Evolutionary conservation across 805 yeast species (phyloP).

Genomic region (Monosporozyma aerobia): DNA sequence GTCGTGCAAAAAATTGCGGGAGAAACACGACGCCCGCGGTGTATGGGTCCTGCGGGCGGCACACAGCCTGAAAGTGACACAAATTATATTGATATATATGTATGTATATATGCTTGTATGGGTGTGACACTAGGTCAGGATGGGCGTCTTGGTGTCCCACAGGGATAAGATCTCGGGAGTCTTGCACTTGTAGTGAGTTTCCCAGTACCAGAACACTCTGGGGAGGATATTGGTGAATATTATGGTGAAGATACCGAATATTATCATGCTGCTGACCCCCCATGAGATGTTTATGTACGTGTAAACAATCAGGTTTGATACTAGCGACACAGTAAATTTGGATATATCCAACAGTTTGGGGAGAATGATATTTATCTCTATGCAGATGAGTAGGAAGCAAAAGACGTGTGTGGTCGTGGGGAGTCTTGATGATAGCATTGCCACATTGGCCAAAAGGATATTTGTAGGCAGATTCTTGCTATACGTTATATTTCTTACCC

Average conservation of each 20-base stretch:
- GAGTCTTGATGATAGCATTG: conserved; percentile 84
- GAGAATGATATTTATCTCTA: conserved; percentile 25
- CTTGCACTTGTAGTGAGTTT: conserved; percentile 16
- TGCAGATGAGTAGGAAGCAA: conserved; percentile 56
- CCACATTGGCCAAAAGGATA: conserved; percentile 73
- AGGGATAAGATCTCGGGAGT: conserved; percentile 11
- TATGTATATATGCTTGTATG: neutral
- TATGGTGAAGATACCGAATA: conserved; percentile 12
- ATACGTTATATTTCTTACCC: conserved; percentile 3
- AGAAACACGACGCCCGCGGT: neutral
- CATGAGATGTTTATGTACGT: conserved; percentile 14
- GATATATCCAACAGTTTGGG: conserved; percentile 19
- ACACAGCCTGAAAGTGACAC: neutral
- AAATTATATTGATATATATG: neutral
- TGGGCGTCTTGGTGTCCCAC: conserved; percentile 17
- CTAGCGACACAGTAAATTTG: conserved; percentile 9
- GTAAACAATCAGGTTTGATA: conserved; percentile 19
- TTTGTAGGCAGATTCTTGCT: conserved; percentile 67
- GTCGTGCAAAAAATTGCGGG: neutral
- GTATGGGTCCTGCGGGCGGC: neutral
- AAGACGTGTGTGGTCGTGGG: conserved; percentile 67
- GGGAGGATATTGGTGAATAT: conserved; percentile 20
- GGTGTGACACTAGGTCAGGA: conserved; percentile 6
- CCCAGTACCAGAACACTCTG: conserved; percentile 26
- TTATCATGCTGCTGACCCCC: conserved; percentile 18